phyloP scores from a whole-genome alignment of 192 early-diverging fungal genomes.

The Umbelopsis sp. region DNA sequence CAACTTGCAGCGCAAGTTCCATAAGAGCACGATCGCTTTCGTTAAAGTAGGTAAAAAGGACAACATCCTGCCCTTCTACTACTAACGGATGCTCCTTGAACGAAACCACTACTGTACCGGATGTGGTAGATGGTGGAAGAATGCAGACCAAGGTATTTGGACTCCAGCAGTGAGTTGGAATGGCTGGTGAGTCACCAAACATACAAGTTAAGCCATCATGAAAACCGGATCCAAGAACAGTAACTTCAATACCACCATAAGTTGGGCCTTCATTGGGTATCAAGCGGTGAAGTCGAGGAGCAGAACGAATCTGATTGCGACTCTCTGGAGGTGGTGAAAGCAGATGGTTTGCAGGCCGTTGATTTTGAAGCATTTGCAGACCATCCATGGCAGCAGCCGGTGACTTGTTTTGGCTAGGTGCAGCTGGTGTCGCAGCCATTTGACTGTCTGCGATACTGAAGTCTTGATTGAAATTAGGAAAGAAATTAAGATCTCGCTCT shows the following conservation, averaged over 20 bases:
- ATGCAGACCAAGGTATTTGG: slow-evolving; percentile 80
- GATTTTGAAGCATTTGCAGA: slow-evolving; percentile 16
- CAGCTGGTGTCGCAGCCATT: neutral
- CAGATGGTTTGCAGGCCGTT: neutral
- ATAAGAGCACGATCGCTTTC: slow-evolving; percentile 85
- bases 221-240: slow-evolving; percentile 84
- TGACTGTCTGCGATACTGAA: neutral
- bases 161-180: slow-evolving; percentile 78
- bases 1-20: slow-evolving; percentile 86
- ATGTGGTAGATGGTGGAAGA: slow-evolving; percentile 71
- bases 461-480: neutral
- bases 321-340: slow-evolving; percentile 12
- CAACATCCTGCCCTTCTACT: slow-evolving; percentile 33
- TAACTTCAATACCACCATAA: slow-evolving; percentile 82
- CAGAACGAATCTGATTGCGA: slow-evolving; percentile 6
- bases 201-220: slow-evolving; percentile 64
- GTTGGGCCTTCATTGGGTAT: slow-evolving; percentile 85
- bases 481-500: neutral
- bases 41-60: slow-evolving; percentile 42
- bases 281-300: slow-evolving; percentile 62
- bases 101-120: slow-evolving; percentile 70
- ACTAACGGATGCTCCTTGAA: slow-evolving; percentile 49
- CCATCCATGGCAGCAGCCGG: neutral
- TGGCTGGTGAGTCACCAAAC: slow-evolving; percentile 78
- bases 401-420: neutral